Percentiles rank a stretch among this genome's conserved stretches.
phyloP scores from a whole-genome alignment of 345 rosid genomes.

The Acer negundo region DNA sequence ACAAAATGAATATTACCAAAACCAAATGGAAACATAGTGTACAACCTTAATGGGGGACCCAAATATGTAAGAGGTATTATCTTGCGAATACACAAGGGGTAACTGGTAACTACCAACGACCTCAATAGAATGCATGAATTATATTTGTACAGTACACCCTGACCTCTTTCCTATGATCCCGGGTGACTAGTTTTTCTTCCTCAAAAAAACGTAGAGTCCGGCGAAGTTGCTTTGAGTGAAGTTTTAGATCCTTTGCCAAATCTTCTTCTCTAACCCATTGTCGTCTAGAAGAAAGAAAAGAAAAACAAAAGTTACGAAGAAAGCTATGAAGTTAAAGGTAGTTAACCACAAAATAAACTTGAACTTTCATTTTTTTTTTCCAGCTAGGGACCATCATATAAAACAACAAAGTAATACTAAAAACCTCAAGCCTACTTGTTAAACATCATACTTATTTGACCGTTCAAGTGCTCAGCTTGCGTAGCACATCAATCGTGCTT shows the following conservation, averaged over 20 bases:
- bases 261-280: constrained; percentile 98
- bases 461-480: background rate
- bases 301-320: background rate
- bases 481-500: background rate
- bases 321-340: constrained; percentile 6
- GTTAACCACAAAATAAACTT: background rate
- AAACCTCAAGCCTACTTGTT: background rate
- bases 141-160: constrained; percentile 12
- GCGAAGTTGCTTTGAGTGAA: constrained; percentile 81
- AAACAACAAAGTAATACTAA: background rate
- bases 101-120: background rate
- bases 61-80: background rate
- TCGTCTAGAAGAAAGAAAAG: constrained; percentile 44
- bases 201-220: constrained; percentile 70
- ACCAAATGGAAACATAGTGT: background rate
- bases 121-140: background rate
- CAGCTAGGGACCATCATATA: background rate
- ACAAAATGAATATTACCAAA: background rate
- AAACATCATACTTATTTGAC: background rate
- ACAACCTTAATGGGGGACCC: background rate
- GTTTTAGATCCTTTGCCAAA: constrained; percentile 82
- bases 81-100: background rate
- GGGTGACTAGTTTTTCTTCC: constrained; percentile 75
- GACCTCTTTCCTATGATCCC: constrained; percentile 89
- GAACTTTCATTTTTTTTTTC: background rate